Evolutionary conservation across 345 rosid species (phyloP).

Genomic region (Aegle marmelos): DNA sequence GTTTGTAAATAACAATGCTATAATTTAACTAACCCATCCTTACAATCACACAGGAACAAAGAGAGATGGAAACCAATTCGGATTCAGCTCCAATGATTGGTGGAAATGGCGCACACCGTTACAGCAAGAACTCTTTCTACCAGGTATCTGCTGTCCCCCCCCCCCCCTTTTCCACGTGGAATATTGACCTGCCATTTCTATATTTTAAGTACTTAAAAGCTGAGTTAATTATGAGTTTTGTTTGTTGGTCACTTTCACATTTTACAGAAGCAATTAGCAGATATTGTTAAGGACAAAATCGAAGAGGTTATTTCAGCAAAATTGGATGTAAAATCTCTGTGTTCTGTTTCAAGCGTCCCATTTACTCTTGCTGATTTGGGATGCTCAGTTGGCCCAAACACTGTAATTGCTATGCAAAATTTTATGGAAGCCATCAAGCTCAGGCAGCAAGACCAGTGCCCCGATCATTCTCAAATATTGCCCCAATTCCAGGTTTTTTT

Average conservation of each 20-base stretch:
- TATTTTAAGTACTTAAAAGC: no score
- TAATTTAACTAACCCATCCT: neutral
- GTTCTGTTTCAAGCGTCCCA: neutral
- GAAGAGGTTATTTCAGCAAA: neutral
- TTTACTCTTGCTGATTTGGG: conserved; percentile 54
- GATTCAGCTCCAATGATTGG: conserved; percentile 14
- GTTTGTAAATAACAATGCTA: neutral
- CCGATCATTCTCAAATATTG: neutral
- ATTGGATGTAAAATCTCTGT: conserved; percentile 1
- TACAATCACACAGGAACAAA: neutral
- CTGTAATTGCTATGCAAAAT: conserved; percentile 38
- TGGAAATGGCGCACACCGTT: conserved; percentile 21
- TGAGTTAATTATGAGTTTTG: no score
- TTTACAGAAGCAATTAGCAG: neutral
- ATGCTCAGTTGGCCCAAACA: conserved; percentile 67
- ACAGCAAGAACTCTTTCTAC: conserved; percentile 18
- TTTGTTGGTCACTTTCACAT: neutral
- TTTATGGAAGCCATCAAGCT: conserved; percentile 31
- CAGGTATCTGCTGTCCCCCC: conserved; percentile 8
- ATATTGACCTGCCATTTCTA: no score
- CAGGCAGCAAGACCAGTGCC: conserved; percentile 22
- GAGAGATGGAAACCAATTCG: neutral
- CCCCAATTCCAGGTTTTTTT: conserved; percentile 56
- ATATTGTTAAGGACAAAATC: neutral
- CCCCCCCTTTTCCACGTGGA: neutral